A percentile compares a stretch with the other conserved stretches of the same genome.
Conservation (phyloP, 305 asterid species). For the Stenogyne calaminthoides region DNA sequence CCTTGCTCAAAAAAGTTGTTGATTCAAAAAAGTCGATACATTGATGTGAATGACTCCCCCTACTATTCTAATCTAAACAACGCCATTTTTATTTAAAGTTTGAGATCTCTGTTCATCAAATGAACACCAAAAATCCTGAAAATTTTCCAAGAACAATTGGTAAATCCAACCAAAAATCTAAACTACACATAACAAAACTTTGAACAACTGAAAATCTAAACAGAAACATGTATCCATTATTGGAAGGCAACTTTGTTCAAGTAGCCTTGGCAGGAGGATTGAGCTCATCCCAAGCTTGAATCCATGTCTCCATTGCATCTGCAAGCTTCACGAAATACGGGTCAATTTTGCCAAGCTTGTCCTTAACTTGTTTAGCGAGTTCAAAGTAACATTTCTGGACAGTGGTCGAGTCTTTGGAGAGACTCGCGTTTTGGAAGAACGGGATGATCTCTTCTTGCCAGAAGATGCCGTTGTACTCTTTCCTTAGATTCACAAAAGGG, state of each 20-base stretch:
- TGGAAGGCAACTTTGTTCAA: not conserved
- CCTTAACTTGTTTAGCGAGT: conserved; percentile 47
- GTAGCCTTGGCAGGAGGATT: conserved; percentile 36
- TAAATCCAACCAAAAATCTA: not conserved
- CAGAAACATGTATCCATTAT: not conserved
- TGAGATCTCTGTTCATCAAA: not conserved
- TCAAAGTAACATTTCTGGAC: conserved; percentile 56
- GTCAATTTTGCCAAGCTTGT: conserved; percentile 52
- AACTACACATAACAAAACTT: not conserved
- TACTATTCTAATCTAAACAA: conserved; percentile 10
- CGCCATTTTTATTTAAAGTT: conserved; percentile 2
- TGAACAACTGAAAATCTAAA: not conserved
- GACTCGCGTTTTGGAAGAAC: conserved; percentile 46
- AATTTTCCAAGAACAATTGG: not conserved
- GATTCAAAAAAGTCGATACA: not conserved
- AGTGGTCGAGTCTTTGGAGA: conserved; percentile 49
- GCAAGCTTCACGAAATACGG: conserved; percentile 53
- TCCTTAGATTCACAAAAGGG: conserved; percentile 52
- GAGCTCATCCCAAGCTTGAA: conserved; percentile 55
- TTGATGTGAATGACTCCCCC: not conserved
- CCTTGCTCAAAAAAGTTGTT: not conserved
- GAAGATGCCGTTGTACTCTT: conserved; percentile 55
- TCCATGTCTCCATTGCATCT: conserved; percentile 57
- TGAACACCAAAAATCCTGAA: conserved; percentile 15
- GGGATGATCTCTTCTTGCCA: conserved; percentile 66